These are phyloP conservation scores for Trichocladium uniseriatum DNA, from an alignment of 495 filamentous ascomycete species.

Conservation along the genomic window DNA sequence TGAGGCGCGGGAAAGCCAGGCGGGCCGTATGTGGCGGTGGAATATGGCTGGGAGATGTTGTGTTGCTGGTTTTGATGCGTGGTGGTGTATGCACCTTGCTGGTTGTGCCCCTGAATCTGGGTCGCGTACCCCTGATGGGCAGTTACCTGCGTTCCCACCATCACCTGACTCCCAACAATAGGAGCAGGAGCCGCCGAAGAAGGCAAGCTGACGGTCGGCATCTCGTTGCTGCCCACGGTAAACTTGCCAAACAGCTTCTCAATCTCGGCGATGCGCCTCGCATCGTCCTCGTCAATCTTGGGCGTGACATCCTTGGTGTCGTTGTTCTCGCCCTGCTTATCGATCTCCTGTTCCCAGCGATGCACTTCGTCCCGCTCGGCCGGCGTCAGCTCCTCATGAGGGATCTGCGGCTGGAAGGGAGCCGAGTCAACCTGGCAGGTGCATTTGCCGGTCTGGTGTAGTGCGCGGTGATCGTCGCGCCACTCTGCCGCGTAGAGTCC, in stretches of 20 bases:
- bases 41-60: neutral
- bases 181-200: neutral
- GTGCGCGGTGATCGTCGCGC: slow-evolving; percentile 28
- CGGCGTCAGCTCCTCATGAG: slow-evolving; percentile 8
- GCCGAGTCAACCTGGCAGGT: slow-evolving; percentile 24
- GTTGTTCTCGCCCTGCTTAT: neutral
- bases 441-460: slow-evolving; percentile 28
- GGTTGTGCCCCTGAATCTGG: neutral
- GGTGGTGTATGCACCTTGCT: neutral
- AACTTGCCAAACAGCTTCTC: slow-evolving; percentile 10
- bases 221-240: neutral
- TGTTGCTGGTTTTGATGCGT: neutral
- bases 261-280: slow-evolving; percentile 10
- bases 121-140: neutral
- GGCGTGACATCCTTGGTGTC: neutral
- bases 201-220: neutral
- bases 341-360: slow-evolving; percentile 9
- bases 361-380: slow-evolving; percentile 7
- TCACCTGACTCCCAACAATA: neutral
- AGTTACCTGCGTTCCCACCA: neutral
- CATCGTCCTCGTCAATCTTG: slow-evolving; percentile 1
- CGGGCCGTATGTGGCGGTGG: neutral
- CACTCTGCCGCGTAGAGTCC: slow-evolving; percentile 36
- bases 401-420: slow-evolving; percentile 13
- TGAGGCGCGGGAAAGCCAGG: neutral